Conservation (phyloP, 257 asterid species). For the Nicotiana obtusifolia region DNA sequence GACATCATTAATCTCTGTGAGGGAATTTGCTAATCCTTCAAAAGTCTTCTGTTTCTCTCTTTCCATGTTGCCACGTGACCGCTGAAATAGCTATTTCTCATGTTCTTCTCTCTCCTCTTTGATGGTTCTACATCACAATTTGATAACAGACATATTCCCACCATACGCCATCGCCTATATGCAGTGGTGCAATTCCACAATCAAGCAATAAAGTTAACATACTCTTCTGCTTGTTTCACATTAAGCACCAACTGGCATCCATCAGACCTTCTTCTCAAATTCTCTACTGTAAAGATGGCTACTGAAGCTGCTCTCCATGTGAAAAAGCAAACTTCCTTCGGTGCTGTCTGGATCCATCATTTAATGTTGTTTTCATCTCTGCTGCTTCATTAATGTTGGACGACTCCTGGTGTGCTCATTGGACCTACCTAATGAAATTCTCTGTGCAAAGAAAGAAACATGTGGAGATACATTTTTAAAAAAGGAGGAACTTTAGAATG, state of each 20-base stretch:
- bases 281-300: no score
- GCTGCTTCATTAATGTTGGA: background rate
- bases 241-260: background rate
- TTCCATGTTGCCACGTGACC: background rate
- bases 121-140: conserved; percentile 2
- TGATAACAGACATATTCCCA: background rate
- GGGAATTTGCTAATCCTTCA: conserved; percentile 1
- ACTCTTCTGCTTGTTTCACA: background rate
- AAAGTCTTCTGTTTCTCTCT: background rate
- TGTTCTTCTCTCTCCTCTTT: background rate
- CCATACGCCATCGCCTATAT: background rate
- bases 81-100: background rate
- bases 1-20: background rate
- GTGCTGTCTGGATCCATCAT: background rate
- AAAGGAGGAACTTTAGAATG: background rate
- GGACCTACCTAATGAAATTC: conserved; percentile 2
- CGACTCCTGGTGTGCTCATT: background rate
- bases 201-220: background rate
- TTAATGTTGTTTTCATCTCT: background rate
- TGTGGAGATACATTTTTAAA: background rate
- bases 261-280: no score
- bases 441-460: background rate
- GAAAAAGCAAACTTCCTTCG: background rate
- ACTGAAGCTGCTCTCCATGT: background rate
- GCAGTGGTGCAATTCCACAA: background rate